phyloP scores from a whole-genome alignment of 805 yeast species.

The Wickerhamomyces queroliae region DNA sequence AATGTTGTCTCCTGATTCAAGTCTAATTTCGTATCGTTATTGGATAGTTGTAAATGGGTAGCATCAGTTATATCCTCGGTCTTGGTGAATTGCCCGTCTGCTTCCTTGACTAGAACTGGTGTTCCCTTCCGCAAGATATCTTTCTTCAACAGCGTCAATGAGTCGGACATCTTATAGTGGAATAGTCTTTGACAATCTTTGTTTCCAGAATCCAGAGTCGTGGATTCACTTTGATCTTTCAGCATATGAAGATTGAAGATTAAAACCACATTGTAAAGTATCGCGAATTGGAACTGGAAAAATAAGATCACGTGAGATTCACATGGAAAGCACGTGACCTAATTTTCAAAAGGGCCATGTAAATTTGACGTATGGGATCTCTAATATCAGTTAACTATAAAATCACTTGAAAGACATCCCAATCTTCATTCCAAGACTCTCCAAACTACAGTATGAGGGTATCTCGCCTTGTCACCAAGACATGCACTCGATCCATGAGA shows the following conservation, averaged over 20 bases:
- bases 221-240: not conserved
- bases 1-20: constrained; percentile 50
- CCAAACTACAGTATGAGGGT: too few relatives aligned
- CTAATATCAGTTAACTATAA: too few relatives aligned
- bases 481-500: too few relatives aligned
- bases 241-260: not conserved
- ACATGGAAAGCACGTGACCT: too few relatives aligned
- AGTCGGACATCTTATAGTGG: not conserved
- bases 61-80: constrained; percentile 34
- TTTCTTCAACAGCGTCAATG: constrained; percentile 17
- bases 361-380: too few relatives aligned
- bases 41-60: constrained; percentile 22
- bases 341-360: too few relatives aligned
- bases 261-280: too few relatives aligned
- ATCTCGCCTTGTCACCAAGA: not conserved
- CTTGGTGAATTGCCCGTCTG: constrained; percentile 3
- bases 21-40: constrained; percentile 19
- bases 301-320: too few relatives aligned
- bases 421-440: too few relatives aligned
- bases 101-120: constrained; percentile 19
- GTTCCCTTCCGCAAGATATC: constrained; percentile 22
- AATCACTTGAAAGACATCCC: too few relatives aligned
- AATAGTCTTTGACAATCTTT: not conserved
- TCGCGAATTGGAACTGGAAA: too few relatives aligned
- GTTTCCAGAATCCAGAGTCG: too few relatives aligned